These are phyloP conservation scores for Schwanniomyces sp. DNA, from an alignment of 805 yeast species.

Conservation along the genomic window DNA sequence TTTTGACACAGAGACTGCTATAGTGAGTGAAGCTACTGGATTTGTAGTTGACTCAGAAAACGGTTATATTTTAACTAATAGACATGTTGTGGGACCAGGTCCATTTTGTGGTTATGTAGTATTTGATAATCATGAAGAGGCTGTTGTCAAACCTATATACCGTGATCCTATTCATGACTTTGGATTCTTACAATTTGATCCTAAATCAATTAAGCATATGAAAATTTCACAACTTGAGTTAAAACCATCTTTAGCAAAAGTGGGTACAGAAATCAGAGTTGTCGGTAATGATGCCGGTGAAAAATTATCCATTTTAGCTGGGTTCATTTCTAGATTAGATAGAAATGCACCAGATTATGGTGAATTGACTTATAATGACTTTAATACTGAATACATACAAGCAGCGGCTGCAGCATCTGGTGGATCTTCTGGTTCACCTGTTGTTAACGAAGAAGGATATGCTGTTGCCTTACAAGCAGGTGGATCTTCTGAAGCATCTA, in stretches of 20 bases:
- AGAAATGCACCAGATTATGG: slow-evolving; percentile 96
- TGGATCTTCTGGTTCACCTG: slow-evolving; percentile 95
- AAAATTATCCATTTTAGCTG: slow-evolving; percentile 82
- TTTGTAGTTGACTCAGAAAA: slow-evolving; percentile 82
- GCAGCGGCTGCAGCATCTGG: slow-evolving; percentile 97
- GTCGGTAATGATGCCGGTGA: slow-evolving; percentile 98
- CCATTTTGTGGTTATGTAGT: slow-evolving; percentile 91
- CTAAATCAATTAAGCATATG: slow-evolving; percentile 71
- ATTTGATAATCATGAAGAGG: slow-evolving; percentile 93
- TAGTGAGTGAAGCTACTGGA: slow-evolving; percentile 91
- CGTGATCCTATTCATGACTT: slow-evolving; percentile 96
- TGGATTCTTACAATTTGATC: slow-evolving; percentile 82
- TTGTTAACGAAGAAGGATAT: slow-evolving; percentile 82
- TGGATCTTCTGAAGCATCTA: slow-evolving; percentile 86
- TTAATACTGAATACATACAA: slow-evolving; percentile 90
- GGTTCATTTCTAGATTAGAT: slow-evolving; percentile 81
- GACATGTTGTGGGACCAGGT: slow-evolving; percentile 96
- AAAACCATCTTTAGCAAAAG: slow-evolving; percentile 79
- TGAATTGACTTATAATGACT: slow-evolving; percentile 82
- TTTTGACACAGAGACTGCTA: slow-evolving; percentile 81
- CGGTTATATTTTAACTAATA: slow-evolving; percentile 85
- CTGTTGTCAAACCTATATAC: slow-evolving; percentile 79
- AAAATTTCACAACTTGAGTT: slow-evolving; percentile 62
- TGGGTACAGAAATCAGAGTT: slow-evolving; percentile 92
- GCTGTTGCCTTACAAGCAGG: slow-evolving; percentile 95